phyloP scores from a whole-genome alignment of 139 green algal species.

The Chlorella sp. region DNA sequence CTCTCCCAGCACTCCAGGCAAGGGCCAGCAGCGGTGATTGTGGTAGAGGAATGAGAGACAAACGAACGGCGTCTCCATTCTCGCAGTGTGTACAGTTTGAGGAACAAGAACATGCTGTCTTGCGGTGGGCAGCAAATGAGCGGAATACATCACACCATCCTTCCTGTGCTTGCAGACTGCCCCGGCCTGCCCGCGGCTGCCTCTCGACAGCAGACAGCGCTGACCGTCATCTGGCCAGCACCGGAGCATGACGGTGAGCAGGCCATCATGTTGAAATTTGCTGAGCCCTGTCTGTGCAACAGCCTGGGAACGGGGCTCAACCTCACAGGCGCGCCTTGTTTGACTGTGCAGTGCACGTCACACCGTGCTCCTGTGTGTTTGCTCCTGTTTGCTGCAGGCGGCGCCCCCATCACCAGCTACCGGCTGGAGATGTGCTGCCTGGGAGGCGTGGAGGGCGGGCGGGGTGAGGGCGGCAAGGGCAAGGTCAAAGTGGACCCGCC shows the following conservation, averaged over 20 bases:
- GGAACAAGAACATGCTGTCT: too few relatives aligned
- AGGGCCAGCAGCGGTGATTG: not conserved
- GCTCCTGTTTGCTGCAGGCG: conserved; percentile 33
- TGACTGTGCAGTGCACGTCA: too few relatives aligned
- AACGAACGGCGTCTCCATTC: too few relatives aligned
- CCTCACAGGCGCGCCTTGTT: too few relatives aligned
- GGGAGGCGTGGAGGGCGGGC: conserved; percentile 5
- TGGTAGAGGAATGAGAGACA: too few relatives aligned
- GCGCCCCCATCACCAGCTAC: conserved; percentile 59
- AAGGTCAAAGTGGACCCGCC: not conserved
- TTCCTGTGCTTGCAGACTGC: conserved; percentile 20
- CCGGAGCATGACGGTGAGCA: conserved; percentile 65
- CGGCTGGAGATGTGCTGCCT: conserved; percentile 57
- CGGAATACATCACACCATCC: too few relatives aligned
- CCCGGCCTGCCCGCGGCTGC: conserved; percentile 50
- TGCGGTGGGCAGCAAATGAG: not conserved
- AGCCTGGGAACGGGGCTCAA: too few relatives aligned
- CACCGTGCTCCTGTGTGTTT: too few relatives aligned
- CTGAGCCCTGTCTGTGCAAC: too few relatives aligned
- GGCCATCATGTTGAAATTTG: not conserved
- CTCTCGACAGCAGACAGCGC: conserved; percentile 37
- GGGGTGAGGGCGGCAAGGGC: conserved; percentile 30
- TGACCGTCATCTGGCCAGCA: conserved; percentile 59
- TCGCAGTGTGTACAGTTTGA: too few relatives aligned
- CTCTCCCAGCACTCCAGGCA: conserved; percentile 45